A percentile compares a stretch with the other conserved stretches of the same genome.
Evolutionary conservation across 331 rosid genomes (phyloP).

Genomic region (Spiraea crenata): DNA sequence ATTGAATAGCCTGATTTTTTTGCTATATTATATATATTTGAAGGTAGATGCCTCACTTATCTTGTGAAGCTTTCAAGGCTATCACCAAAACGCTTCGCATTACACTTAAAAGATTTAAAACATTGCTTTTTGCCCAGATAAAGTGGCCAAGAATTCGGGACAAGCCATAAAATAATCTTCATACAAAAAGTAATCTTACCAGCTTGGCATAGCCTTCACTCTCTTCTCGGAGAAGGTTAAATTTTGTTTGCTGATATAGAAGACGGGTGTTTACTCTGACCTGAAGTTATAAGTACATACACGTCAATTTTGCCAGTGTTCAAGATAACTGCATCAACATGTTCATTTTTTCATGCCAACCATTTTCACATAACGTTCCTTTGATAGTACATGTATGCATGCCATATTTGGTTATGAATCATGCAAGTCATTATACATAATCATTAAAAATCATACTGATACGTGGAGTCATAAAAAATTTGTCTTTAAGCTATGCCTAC

Average conservation of each 20-base stretch:
- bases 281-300: slow-evolving; percentile 47
- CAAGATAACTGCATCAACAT: not conserved
- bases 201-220: slow-evolving; percentile 99
- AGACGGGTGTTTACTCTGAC: slow-evolving; percentile 98
- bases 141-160: too few species aligned
- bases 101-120: too few species aligned
- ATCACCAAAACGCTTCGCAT: too few species aligned
- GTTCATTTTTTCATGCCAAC: not conserved
- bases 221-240: slow-evolving; percentile 97
- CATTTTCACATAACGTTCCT: not conserved
- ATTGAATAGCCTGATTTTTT: too few species aligned
- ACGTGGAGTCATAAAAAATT: slow-evolving; percentile 1
- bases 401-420: not conserved
- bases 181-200: slow-evolving; percentile 43
- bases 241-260: slow-evolving; percentile 97
- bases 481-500: not conserved
- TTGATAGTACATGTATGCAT: not conserved
- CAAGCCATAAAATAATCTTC: too few species aligned
- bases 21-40: too few species aligned
- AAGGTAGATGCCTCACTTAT: too few species aligned
- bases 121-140: too few species aligned
- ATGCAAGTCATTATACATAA: not conserved
- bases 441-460: not conserved
- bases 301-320: slow-evolving; percentile 19
- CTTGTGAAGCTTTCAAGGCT: too few species aligned